Conservation (phyloP, 345 rosid genomes). For the Sisymbrium altissimum region DNA sequence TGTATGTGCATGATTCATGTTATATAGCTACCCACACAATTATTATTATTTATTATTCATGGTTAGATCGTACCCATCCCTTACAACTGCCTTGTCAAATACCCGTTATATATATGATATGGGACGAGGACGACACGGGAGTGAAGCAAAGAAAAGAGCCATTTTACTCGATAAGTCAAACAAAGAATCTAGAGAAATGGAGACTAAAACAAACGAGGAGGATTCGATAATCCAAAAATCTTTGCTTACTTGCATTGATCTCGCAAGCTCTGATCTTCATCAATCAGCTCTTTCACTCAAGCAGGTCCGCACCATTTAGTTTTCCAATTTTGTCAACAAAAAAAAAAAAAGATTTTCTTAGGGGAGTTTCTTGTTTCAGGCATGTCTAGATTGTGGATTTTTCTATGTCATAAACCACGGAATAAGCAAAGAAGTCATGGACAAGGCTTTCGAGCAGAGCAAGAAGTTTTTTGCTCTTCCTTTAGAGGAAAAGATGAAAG, state of each 20-base stretch:
- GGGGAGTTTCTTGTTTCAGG: conserved; percentile 34
- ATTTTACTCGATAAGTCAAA: not conserved
- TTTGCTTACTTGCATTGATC: conserved; percentile 27
- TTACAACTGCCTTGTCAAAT: too few relatives aligned
- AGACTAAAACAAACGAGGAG: not conserved
- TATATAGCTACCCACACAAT: not conserved
- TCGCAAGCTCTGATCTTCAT: conserved; percentile 17
- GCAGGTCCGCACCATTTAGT: not conserved
- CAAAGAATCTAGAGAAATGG: not conserved
- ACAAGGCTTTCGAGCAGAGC: not conserved
- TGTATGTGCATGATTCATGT: not conserved
- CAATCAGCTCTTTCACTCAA: conserved; percentile 21
- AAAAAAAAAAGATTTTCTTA: not conserved
- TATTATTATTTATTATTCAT: not conserved
- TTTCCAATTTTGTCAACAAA: too few relatives aligned
- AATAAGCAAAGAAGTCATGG: not conserved
- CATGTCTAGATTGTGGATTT: conserved; percentile 57
- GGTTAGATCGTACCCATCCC: too few relatives aligned
- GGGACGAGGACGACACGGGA: not conserved
- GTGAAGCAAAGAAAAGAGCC: not conserved
- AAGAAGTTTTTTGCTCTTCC: conserved; percentile 26
- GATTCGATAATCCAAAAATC: conserved; percentile 8
- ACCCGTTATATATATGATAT: too few relatives aligned
- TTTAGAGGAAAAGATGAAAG: conserved; percentile 49
- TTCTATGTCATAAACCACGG: not conserved